Percentiles rank a stretch among this genome's conserved stretches.
These are phyloP conservation scores for Hypomyces perniciosus DNA, from an alignment of 2,329 filamentous ascomycete species.

Conservation along the genomic window DNA sequence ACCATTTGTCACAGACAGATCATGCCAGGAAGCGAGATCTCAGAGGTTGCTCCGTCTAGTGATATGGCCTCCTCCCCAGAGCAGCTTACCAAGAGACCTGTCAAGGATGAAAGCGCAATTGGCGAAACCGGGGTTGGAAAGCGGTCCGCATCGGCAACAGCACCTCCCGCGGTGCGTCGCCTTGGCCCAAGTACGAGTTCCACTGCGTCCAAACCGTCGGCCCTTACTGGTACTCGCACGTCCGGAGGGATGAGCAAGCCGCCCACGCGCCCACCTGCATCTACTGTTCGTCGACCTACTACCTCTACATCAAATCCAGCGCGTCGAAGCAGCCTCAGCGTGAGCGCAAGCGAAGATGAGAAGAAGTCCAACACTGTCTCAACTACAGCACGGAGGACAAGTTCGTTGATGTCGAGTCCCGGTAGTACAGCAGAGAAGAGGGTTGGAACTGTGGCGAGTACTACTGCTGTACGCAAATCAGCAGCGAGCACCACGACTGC, in stretches of 20 bases:
- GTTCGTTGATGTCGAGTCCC: slow-evolving; percentile 36
- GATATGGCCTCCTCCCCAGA: neutral
- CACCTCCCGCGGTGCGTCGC: neutral
- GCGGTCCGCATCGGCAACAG: neutral
- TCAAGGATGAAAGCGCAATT: neutral
- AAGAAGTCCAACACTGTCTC: slow-evolving; percentile 37
- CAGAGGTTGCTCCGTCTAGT: neutral
- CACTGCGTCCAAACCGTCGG: slow-evolving; percentile 17
- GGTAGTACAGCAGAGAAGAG: slow-evolving; percentile 30
- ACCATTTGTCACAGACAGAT: no score
- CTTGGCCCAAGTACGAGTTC: slow-evolving; percentile 3
- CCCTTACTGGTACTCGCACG: slow-evolving; percentile 28
- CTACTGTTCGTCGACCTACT: slow-evolving; percentile 27
- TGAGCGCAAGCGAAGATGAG: slow-evolving; percentile 47
- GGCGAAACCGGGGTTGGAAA: no score
- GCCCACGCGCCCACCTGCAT: slow-evolving; percentile 40
- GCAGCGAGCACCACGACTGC: slow-evolving; percentile 21
- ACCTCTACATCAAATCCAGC: slow-evolving; percentile 32
- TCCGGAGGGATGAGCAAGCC: slow-evolving; percentile 41
- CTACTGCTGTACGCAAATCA: slow-evolving; percentile 30
- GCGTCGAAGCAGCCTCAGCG: slow-evolving; percentile 42
- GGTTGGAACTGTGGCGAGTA: slow-evolving; percentile 26
- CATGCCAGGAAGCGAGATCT: slow-evolving; percentile 5
- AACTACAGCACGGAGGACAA: slow-evolving; percentile 36
- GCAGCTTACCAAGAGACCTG: neutral